These are phyloP conservation scores for Bipolaris sorokiniana DNA, from an alignment of 2,329 filamentous ascomycete genomes.

Conservation along the genomic window DNA sequence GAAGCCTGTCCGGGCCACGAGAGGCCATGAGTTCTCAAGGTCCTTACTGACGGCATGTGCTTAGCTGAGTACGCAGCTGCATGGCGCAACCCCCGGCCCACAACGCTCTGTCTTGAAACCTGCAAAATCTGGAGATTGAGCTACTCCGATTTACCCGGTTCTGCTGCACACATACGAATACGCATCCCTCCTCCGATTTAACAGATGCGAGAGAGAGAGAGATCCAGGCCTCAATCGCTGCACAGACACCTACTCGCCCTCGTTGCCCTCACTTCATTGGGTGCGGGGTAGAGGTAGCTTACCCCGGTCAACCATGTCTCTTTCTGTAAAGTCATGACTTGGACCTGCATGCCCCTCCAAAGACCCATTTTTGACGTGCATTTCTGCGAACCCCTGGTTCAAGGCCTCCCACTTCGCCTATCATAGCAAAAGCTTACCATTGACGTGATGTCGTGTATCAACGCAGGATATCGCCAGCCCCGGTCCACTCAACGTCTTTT, in stretches of 20 bases:
- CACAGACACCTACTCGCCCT: conserved; percentile 17
- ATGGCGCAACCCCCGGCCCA: conserved; percentile 6
- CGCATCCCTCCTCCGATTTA: too few relatives aligned
- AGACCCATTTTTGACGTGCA: not conserved
- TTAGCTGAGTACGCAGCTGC: not conserved
- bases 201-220: not conserved
- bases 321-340: not conserved
- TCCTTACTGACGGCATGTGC: too few relatives aligned
- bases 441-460: too few relatives aligned
- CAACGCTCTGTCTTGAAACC: conserved; percentile 14
- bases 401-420: too few relatives aligned
- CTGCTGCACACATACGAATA: not conserved
- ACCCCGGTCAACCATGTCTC: not conserved
- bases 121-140: conserved; percentile 4
- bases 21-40: conserved; percentile 1
- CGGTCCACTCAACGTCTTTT: not conserved
- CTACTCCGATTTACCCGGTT: conserved; percentile 3
- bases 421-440: too few relatives aligned
- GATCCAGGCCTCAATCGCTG: conserved; percentile 8
- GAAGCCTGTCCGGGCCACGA: conserved; percentile 4
- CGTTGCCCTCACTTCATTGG: not conserved
- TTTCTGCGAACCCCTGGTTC: not conserved
- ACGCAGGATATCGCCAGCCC: too few relatives aligned
- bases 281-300: not conserved
- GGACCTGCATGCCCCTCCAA: too few relatives aligned